phyloP scores from a whole-genome alignment of 306 rosid species.

The Pyrus betulifolia region DNA sequence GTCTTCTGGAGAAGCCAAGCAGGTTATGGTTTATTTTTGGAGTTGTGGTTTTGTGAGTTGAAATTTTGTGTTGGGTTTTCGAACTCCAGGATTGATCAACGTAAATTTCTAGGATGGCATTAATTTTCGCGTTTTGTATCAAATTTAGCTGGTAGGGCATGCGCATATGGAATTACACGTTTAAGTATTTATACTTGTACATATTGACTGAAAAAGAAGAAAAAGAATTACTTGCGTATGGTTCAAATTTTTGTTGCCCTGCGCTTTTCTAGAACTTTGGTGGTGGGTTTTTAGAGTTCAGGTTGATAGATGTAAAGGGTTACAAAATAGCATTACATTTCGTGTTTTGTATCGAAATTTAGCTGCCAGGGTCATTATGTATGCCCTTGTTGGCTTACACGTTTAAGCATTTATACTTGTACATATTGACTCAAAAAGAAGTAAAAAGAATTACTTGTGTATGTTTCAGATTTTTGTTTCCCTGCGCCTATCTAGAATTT shows the following conservation, averaged over 20 bases:
- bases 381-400: background rate
- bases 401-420: background rate
- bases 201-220: too few species aligned
- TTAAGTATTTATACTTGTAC: background rate
- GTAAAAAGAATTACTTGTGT: background rate
- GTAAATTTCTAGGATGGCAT: background rate
- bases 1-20: constrained; percentile 57
- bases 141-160: background rate
- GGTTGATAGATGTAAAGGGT: background rate
- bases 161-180: background rate
- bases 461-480: background rate
- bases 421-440: background rate
- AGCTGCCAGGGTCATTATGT: background rate
- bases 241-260: background rate
- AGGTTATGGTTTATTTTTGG: constrained; percentile 48
- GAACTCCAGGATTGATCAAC: background rate
- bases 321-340: background rate
- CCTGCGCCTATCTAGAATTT: background rate
- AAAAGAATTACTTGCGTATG: background rate
- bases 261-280: background rate
- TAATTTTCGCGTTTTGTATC: background rate
- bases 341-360: background rate
- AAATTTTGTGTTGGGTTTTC: background rate
- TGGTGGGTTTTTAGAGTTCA: background rate
- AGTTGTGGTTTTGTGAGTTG: background rate